Conservation (phyloP, 1,139 yeast species). For the Magnusiomyces ingens region DNA sequence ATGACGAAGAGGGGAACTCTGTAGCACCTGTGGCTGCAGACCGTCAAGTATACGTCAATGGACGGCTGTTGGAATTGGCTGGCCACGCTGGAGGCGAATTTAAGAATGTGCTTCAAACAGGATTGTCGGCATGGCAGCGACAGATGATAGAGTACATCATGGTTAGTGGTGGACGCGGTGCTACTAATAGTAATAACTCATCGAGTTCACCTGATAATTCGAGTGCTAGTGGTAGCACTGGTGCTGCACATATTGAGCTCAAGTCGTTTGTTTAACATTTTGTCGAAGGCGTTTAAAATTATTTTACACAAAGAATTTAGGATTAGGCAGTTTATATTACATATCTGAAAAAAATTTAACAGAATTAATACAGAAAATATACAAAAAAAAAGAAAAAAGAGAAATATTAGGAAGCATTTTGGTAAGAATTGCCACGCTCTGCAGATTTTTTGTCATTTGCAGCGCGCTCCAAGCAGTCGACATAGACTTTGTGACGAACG, state of each 20-base stretch:
- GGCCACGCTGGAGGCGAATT: slow-evolving; percentile 46
- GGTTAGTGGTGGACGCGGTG: slow-evolving; percentile 10
- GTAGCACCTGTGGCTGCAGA: slow-evolving; percentile 15
- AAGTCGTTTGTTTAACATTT: slow-evolving; percentile 23
- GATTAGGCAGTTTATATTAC: too few relatives aligned
- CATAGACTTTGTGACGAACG: slow-evolving; percentile 27
- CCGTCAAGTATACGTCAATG: slow-evolving; percentile 42
- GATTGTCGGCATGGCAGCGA: slow-evolving; percentile 25
- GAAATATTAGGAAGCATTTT: not conserved
- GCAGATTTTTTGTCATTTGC: slow-evolving; percentile 15
- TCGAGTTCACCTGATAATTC: not conserved
- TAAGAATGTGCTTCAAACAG: slow-evolving; percentile 42
- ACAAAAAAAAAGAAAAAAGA: slow-evolving; percentile 1
- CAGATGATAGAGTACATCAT: slow-evolving; percentile 23
- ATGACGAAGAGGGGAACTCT: slow-evolving; percentile 7
- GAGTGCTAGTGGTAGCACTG: slow-evolving; percentile 10
- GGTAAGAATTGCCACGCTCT: not conserved
- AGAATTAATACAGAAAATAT: not conserved
- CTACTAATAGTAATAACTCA: not conserved
- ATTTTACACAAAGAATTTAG: too few relatives aligned
- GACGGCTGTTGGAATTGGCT: slow-evolving; percentile 48
- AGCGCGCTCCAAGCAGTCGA: slow-evolving; percentile 25
- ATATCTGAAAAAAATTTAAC: too few relatives aligned
- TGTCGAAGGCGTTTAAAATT: too few relatives aligned
- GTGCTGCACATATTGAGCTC: slow-evolving; percentile 27